Base-by-base conservation (phyloP, 179 eudicot genomes). In the Patellifolia procumbens region DNA sequence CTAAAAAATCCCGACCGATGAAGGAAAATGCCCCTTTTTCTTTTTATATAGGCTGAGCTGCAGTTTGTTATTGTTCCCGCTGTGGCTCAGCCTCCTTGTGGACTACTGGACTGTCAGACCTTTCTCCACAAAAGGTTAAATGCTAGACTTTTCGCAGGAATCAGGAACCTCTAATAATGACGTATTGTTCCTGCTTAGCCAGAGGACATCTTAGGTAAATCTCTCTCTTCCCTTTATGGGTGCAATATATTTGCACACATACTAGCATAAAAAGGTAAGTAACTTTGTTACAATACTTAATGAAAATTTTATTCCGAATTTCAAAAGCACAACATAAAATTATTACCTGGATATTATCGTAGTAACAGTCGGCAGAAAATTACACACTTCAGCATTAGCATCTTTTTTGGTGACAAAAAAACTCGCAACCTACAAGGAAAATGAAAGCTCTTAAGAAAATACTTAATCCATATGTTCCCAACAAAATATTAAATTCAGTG, bases 261-360 rank as follows among this genome's bases (percentile, higher is more conserved):
- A 43, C 43, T 39, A 7, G 43, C 11, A 62, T 17, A 17, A 12
- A 29, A 26, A 62, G n/a, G 26, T 19, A 24, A 43, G 52, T 31
- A 67, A 49, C 58, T 16, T 46, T 12, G 7, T 19, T 19, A 70
- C 69, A 53, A 43, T 66, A 49, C 20, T 35, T 48, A 43, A 49
- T 29, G 26, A 29, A 49, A 29, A 20, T 2, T 19, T 51, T 48
- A 15, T 51, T 19, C 31, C 8, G 20, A 26, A 49, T 29, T 19
- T 16, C 9, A 31, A 2, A 49, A 70, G 28, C 66, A 65, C 58
- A 22, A 29, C 48, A 68, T 49, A 45, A 83, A 70, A 63, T 32
- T 71, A 28, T 11, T 74, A 89, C 98, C 97, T 88, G 34, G 88
- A 79, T 86, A 89, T 87, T 52, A 94, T 75, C 56, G 76, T 74